Percentiles rank a stretch among this genome's conserved stretches.
These are phyloP conservation scores for Heliosperma pusillum DNA, from an alignment of 148 eudicot species.

Conservation along the genomic window DNA sequence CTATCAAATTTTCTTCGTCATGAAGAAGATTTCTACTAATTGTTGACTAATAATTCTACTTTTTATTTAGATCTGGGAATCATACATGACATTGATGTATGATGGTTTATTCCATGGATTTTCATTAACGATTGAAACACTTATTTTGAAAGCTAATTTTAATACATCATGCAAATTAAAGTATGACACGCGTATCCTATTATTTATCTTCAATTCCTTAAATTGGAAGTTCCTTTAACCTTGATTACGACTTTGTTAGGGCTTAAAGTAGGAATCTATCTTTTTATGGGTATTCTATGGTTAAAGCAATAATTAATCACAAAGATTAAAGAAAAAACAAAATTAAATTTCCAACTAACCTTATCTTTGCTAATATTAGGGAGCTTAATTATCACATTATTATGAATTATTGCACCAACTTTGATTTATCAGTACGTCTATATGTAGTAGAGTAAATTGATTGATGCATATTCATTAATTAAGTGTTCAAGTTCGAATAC, in stretches of 20 bases:
- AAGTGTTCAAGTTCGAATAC: background rate
- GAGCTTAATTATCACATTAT: slow-evolving; percentile 26
- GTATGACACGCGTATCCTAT: slow-evolving; percentile 12
- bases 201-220: slow-evolving; percentile 4
- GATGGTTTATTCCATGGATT: slow-evolving; percentile 16
- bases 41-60: slow-evolving; percentile 22
- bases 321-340: background rate
- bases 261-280: slow-evolving; percentile 1
- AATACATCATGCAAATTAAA: slow-evolving; percentile 7
- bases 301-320: slow-evolving; percentile 19
- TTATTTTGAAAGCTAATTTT: background rate
- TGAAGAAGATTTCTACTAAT: slow-evolving; percentile 16
- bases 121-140: slow-evolving; percentile 22
- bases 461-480: background rate
- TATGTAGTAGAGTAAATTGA: slow-evolving; percentile 8
- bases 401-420: background rate
- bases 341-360: slow-evolving; percentile 13
- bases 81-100: slow-evolving; percentile 1
- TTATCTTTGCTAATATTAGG: slow-evolving; percentile 8
- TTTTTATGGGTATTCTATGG: slow-evolving; percentile 11
- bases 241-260: slow-evolving; percentile 12
- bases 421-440: background rate
- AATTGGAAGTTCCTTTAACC: slow-evolving; percentile 10
- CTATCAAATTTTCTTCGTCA: slow-evolving; percentile 1
- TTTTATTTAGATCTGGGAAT: slow-evolving; percentile 14